Conservation (phyloP, 106 monocot species). For the Dendrobium huoshanense region DNA sequence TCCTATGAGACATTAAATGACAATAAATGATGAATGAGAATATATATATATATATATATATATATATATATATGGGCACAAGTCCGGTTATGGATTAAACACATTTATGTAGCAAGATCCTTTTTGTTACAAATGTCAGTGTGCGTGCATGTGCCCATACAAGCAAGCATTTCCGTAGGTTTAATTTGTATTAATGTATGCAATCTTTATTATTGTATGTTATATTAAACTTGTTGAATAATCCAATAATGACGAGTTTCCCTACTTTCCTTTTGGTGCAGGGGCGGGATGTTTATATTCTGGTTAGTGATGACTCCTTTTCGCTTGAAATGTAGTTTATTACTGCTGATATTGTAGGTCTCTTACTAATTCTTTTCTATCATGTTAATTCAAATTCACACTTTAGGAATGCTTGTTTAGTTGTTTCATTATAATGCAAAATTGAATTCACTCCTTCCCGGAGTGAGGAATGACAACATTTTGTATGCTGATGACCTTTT, state of each 20-base stretch:
- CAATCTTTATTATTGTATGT: neutral
- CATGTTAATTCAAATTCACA: neutral
- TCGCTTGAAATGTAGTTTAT: neutral
- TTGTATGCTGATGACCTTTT: too few species aligned
- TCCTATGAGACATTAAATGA: too few species aligned
- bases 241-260: neutral
- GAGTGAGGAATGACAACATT: too few species aligned
- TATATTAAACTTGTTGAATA: neutral
- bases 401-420: neutral
- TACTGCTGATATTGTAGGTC: neutral
- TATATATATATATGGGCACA: too few species aligned
- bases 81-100: too few species aligned
- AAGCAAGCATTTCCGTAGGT: too few species aligned
- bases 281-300: slow-evolving; percentile 96
- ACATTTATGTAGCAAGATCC: too few species aligned
- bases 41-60: too few species aligned
- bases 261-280: slow-evolving; percentile 33
- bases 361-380: neutral
- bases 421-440: neutral
- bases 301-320: slow-evolving; percentile 42
- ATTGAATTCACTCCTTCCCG: too few species aligned
- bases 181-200: too few species aligned
- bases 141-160: neutral
- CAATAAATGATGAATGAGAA: too few species aligned
- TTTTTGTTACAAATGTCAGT: too few species aligned